Evolutionary conservation across 768 basidiomycete species (phyloP), one percentile per base, ranked within the genome.

Genomic region (Kwoniella sp.): DNA sequence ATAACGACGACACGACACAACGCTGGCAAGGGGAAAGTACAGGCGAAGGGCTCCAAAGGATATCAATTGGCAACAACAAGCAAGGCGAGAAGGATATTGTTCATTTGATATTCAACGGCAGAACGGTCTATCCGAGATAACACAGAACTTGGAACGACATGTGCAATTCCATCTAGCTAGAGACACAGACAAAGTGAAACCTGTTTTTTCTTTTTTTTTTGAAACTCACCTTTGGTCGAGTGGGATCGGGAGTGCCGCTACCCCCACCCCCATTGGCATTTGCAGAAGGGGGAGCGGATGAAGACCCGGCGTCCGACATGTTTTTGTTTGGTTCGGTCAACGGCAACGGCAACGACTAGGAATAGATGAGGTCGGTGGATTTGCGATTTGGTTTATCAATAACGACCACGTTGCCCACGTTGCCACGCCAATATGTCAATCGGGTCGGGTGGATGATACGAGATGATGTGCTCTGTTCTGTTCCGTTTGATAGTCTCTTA

Each of bases 221-320:
- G 40, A 9, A 5, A 49, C 48, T 49, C 48, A 49, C 48, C 48
- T 49, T 49, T 22, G 48, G 48, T 49, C 22, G 48, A 10, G 40
- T 10, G 17, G 40, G 40, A 44, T 44, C 40, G 40, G 40, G 40
- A 44, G 40, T 44, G 40, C 40, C 40, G 40, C 40, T 44, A 15
- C 22, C 48, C 48, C 48, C 22, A 15, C 22, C 48, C 48, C 48
- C 22, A 49, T 22, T 49, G 21, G 48, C 22, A 15, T 44, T 49
- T 6, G 48, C 48, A 2, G 48, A 49, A 49, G 48, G 47, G 25
- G 48, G 48, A 26, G 48, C 48, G 22, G 48, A 24, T 9, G 48
- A 49, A 5, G 48, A 49, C 10, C 48, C 48, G 22, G 48, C 48
- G 22, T 49, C 48, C 48, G 48, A 49, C 48, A 49, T 49, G 48